These are phyloP conservation scores for Ophiocordyceps polyrhachis-furcata DNA, from an alignment of 2,329 filamentous ascomycete species.

Conservation along the genomic window DNA sequence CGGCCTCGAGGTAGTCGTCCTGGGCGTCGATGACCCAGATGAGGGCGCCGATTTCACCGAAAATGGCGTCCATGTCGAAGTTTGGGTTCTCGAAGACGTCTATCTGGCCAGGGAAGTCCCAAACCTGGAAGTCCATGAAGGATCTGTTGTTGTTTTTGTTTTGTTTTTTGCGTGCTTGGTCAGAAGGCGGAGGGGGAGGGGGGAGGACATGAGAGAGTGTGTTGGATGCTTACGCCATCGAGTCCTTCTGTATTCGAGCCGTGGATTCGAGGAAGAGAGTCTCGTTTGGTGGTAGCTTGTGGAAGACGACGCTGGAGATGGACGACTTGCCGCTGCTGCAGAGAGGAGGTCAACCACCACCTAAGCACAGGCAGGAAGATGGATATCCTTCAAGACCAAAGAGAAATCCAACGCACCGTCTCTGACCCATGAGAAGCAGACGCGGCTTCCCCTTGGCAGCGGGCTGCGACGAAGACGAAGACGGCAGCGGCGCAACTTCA, in stretches of 20 bases:
- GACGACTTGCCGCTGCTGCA: conserved; percentile 90
- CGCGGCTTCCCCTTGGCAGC: conserved; percentile 56
- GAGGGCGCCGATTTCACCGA: conserved; percentile 80
- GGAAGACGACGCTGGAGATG: conserved; percentile 97
- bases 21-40: conserved; percentile 99
- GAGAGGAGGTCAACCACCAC: not conserved
- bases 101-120: conserved; percentile 91
- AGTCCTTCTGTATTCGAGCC: conserved; percentile 82
- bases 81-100: conserved; percentile 73
- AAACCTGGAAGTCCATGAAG: conserved; percentile 98
- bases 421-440: conserved; percentile 83
- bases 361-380: not conserved
- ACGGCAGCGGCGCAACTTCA: not conserved
- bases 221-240: conserved; percentile 57
- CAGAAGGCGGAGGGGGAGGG: conserved; percentile 3
- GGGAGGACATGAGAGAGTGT: no score
- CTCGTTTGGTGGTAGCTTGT: conserved; percentile 91
- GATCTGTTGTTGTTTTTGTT: conserved; percentile 42
- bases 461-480: conserved; percentile 13
- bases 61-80: conserved; percentile 85
- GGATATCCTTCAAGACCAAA: not conserved
- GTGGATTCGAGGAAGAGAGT: conserved; percentile 93
- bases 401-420: conserved; percentile 43
- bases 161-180: conserved; percentile 1
- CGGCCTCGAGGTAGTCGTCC: conserved; percentile 89